Conservation (phyloP, 352 stramenopile species). For the Phytophthora cryptogea region DNA sequence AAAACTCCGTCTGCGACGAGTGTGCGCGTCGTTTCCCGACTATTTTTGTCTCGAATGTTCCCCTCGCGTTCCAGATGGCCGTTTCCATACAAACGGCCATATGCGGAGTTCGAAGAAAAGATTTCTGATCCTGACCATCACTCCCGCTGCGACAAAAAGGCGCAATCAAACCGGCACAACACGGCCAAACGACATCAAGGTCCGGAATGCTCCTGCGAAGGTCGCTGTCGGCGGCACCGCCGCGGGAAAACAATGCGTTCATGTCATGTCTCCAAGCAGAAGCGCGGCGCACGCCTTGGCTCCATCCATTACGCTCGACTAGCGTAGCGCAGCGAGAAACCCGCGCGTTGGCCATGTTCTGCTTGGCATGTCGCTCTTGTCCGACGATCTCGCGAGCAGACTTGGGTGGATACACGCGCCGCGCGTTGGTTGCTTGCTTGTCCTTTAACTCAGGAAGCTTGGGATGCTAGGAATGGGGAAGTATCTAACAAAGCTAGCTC, state of each 20-base stretch:
- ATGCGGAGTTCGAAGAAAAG: constrained; percentile 26
- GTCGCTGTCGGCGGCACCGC: constrained; percentile 5
- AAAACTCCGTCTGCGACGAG: constrained; percentile 25
- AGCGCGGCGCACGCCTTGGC: background rate
- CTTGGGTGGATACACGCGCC: background rate
- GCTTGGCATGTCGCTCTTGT: background rate
- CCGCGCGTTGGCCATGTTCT: background rate
- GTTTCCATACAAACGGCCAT: background rate
- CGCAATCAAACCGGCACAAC: constrained; percentile 10
- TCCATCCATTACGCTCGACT: constrained; percentile 2
- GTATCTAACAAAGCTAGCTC: no score
- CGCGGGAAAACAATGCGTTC: background rate
- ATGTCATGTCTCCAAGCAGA: background rate
- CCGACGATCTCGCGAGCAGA: no score
- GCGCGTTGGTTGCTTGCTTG: background rate
- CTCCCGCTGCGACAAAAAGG: constrained; percentile 17
- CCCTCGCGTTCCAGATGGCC: constrained; percentile 14
- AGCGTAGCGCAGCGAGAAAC: background rate
- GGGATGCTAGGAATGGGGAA: no score
- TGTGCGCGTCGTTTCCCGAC: constrained; percentile 21
- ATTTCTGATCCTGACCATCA: constrained; percentile 31
- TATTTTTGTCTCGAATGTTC: constrained; percentile 23
- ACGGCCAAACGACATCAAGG: constrained; percentile 14
- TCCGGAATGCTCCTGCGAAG: background rate
- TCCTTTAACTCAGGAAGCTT: no score